phyloP scores from a whole-genome alignment of 495 filamentous ascomycete genomes.

The Hypoxylon intermedium region DNA sequence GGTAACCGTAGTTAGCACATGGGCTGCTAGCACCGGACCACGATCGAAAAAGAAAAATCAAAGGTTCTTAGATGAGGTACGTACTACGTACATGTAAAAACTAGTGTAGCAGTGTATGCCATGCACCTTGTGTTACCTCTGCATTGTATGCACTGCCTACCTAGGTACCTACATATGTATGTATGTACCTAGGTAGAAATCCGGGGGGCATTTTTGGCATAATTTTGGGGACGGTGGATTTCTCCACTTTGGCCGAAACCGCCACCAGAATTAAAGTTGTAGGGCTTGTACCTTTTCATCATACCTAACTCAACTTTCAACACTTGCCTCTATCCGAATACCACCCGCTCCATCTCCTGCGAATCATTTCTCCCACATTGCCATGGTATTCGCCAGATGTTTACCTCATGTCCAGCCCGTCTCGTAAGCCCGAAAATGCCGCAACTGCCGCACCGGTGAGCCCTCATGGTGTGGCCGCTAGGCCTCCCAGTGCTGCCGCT shows the following conservation, averaged over 20 bases:
- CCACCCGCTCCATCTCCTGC: constrained; percentile 30
- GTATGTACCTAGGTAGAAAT: constrained; percentile 16
- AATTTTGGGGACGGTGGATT: neutral
- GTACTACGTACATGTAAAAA: too few species aligned
- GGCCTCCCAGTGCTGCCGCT: constrained; percentile 33
- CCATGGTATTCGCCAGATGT: constrained; percentile 54
- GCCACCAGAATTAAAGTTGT: constrained; percentile 33
- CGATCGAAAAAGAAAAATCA: too few species aligned
- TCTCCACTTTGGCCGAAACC: constrained; percentile 37
- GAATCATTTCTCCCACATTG: constrained; percentile 45
- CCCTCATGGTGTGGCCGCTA: constrained; percentile 42
- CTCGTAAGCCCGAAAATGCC: constrained; percentile 55
- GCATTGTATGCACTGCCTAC: neutral
- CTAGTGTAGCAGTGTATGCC: too few species aligned
- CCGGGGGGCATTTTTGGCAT: too few species aligned
- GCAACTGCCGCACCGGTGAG: constrained; percentile 58
- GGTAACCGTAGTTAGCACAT: constrained; percentile 29
- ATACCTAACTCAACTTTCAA: constrained; percentile 37
- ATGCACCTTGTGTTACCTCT: too few species aligned
- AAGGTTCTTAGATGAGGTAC: too few species aligned
- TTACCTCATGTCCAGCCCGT: constrained; percentile 59
- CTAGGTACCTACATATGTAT: neutral
- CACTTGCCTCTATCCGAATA: constrained; percentile 21
- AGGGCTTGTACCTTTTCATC: constrained; percentile 29
- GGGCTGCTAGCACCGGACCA: constrained; percentile 14